Evolutionary conservation across 495 filamentous ascomycete genomes (phyloP).

Genomic region (Symbiotaphrina buchneri): DNA sequence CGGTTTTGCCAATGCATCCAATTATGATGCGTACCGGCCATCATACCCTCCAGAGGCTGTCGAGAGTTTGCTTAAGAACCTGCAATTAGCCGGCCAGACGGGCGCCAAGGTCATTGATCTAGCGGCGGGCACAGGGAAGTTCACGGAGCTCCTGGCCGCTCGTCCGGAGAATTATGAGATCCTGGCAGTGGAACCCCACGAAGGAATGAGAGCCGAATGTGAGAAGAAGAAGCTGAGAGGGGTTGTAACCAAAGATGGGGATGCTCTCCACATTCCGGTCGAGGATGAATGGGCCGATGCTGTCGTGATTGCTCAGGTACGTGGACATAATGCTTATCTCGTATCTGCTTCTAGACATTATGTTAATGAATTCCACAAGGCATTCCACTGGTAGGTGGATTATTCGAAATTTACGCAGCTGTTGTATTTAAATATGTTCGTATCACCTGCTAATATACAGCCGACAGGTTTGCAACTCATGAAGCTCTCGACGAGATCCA

Average conservation of each 20-base stretch:
- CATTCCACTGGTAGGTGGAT: slow-evolving; percentile 30
- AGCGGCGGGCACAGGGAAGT: slow-evolving; percentile 43
- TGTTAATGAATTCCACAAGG: slow-evolving; percentile 13
- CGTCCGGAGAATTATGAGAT: slow-evolving; percentile 29
- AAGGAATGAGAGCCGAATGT: slow-evolving; percentile 31
- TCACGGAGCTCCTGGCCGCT: slow-evolving; percentile 30
- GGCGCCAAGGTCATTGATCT: slow-evolving; percentile 32
- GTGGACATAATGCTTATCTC: slow-evolving; percentile 6
- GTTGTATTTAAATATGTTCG: background rate
- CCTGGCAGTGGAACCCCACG: slow-evolving; percentile 38
- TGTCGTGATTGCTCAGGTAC: slow-evolving; percentile 40
- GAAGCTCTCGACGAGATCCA: slow-evolving; percentile 32
- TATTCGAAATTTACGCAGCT: background rate
- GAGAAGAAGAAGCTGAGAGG: slow-evolving; percentile 23
- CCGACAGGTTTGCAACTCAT: slow-evolving; percentile 32
- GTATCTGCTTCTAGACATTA: slow-evolving; percentile 1
- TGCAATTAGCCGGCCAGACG: slow-evolving; percentile 17
- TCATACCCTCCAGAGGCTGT: slow-evolving; percentile 32
- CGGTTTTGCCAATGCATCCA: slow-evolving; percentile 31
- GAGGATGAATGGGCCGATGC: slow-evolving; percentile 34
- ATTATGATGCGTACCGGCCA: slow-evolving; percentile 38
- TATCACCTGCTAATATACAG: background rate
- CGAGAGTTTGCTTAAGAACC: slow-evolving; percentile 22
- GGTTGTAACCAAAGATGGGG: slow-evolving; percentile 27
- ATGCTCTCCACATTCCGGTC: slow-evolving; percentile 26